phyloP scores from a whole-genome alignment of 768 basidiomycete genomes.

The Auriculariales sp. region DNA sequence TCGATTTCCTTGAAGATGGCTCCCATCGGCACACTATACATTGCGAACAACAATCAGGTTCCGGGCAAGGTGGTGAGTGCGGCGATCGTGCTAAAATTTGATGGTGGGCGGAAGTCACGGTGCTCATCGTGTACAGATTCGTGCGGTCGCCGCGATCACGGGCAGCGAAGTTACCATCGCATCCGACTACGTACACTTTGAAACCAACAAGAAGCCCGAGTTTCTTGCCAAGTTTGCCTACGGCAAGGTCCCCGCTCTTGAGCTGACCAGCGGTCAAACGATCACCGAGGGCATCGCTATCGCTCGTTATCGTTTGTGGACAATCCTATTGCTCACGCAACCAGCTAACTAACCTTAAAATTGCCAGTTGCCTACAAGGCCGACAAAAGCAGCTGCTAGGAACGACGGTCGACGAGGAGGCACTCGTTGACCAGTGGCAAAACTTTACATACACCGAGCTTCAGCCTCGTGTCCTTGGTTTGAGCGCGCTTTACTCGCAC shows the following conservation, averaged over 20 bases:
- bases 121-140: too few species aligned
- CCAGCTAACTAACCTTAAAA: constrained; percentile 7
- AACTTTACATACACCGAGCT: constrained; percentile 19
- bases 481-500: constrained; percentile 3
- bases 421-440: constrained; percentile 21
- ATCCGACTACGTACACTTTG: too few species aligned
- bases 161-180: too few species aligned
- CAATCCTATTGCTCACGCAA: not conserved
- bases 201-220: constrained; percentile 13
- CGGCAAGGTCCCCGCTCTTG: constrained; percentile 3
- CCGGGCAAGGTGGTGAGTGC: too few species aligned
- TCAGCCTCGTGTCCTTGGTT: constrained; percentile 7
- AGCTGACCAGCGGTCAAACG: constrained; percentile 1
- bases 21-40: too few species aligned
- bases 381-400: constrained; percentile 22
- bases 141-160: too few species aligned
- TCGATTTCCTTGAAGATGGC: too few species aligned
- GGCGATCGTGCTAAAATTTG: too few species aligned
- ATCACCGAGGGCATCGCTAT: constrained; percentile 5
- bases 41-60: too few species aligned
- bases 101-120: too few species aligned
- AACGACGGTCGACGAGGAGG: constrained; percentile 17
- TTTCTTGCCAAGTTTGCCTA: constrained; percentile 10
- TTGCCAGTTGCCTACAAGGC: constrained; percentile 18
- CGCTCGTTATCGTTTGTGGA: constrained; percentile 2